phyloP scores from a whole-genome alignment of 345 rosid genomes.

The Mallotus nudiflorus region DNA sequence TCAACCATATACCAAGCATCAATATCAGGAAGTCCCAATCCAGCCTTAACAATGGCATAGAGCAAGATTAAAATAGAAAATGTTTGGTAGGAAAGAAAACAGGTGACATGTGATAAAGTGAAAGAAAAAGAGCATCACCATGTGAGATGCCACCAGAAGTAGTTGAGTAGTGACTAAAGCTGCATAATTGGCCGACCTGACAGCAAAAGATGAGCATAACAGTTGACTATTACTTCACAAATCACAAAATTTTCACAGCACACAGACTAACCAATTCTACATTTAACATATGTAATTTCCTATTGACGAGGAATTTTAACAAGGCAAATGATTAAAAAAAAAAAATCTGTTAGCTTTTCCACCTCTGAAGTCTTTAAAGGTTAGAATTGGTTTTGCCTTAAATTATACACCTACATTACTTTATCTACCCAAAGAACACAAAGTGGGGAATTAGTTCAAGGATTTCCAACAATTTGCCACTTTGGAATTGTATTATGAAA shows the following conservation, averaged over 20 bases:
- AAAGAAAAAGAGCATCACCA: slow-evolving; percentile 49
- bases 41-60: slow-evolving; percentile 57
- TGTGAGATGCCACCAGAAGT: slow-evolving; percentile 82
- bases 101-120: slow-evolving; percentile 12
- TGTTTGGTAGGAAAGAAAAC: slow-evolving; percentile 6
- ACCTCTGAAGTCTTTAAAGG: not conserved
- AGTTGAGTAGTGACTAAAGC: slow-evolving; percentile 80
- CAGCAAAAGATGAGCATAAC: slow-evolving; percentile 14
- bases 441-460: not conserved
- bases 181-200: slow-evolving; percentile 83
- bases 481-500: slow-evolving; percentile 1
- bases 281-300: not conserved
- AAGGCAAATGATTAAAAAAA: not conserved
- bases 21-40: slow-evolving; percentile 87
- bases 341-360: not conserved
- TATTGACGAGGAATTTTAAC: not conserved
- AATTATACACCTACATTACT: not conserved
- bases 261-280: not conserved
- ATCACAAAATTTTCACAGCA: not conserved
- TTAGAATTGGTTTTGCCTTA: not conserved
- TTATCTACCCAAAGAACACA: not conserved
- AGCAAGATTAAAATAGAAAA: slow-evolving; percentile 6
- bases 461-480: not conserved
- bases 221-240: slow-evolving; percentile 6
- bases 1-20: slow-evolving; percentile 96